phyloP scores from a whole-genome alignment of 2,329 filamentous ascomycete genomes.

The Pestalotiopsis sp. region DNA sequence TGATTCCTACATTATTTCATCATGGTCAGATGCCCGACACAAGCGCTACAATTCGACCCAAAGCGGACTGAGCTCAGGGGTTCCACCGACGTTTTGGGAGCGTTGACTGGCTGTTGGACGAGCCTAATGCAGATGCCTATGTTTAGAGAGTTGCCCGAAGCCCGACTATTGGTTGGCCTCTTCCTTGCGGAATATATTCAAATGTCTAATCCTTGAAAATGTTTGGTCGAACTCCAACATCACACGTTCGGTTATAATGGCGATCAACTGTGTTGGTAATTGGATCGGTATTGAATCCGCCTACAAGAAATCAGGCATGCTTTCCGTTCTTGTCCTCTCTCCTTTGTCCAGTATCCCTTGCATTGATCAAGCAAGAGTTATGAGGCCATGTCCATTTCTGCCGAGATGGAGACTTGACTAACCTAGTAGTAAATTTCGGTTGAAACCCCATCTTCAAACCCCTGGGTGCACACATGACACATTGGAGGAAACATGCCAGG shows the following conservation, averaged over 20 bases:
- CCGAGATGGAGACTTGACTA: background rate
- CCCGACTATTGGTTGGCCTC: background rate
- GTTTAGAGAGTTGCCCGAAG: background rate
- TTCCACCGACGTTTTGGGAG: background rate
- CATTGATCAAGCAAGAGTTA: background rate
- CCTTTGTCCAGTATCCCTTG: background rate
- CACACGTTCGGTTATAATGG: background rate
- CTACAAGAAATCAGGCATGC: background rate
- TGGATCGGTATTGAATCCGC: background rate
- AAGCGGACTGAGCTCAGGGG: background rate
- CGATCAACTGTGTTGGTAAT: background rate
- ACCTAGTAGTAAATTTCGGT: background rate
- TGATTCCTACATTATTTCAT: background rate
- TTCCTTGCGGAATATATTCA: background rate
- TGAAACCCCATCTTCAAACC: slow-evolving; percentile 14
- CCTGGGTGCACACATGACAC: slow-evolving; percentile 23
- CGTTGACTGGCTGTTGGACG: background rate
- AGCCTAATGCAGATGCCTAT: background rate
- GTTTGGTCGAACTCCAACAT: background rate
- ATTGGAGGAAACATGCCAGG: slow-evolving; percentile 18
- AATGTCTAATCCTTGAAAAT: background rate
- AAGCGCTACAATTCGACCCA: background rate
- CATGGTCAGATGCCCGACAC: background rate
- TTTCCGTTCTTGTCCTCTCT: background rate
- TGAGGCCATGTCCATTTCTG: background rate